phyloP scores from a whole-genome alignment of 202 grass and related monocot species.

The Dendrocalamus latiflorus region DNA sequence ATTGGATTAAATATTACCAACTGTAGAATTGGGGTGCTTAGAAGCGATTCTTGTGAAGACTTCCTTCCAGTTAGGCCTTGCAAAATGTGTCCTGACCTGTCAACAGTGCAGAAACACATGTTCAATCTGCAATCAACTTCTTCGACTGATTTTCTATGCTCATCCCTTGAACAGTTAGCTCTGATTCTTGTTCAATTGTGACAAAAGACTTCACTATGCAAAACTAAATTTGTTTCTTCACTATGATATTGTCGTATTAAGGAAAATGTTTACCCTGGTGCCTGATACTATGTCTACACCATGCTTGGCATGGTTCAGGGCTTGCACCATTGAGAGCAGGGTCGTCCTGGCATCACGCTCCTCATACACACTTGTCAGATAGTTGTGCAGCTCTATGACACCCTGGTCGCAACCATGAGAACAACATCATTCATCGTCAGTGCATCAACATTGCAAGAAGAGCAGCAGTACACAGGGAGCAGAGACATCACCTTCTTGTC shows the following conservation, averaged over 20 bases:
- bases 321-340: constrained; percentile 92
- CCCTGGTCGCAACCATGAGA: too few species aligned
- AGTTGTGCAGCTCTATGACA: constrained; percentile 97
- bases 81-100: too few species aligned
- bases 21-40: too few species aligned
- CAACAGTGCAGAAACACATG: background rate
- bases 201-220: background rate
- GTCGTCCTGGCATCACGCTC: constrained; percentile 95
- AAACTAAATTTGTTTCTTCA: background rate
- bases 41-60: too few species aligned
- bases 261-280: constrained; percentile 59
- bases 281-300: constrained; percentile 95
- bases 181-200: background rate
- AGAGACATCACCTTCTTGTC: constrained; percentile 75
- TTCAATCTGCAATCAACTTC: background rate
- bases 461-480: constrained; percentile 6
- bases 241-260: background rate
- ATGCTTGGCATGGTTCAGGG: constrained; percentile 88
- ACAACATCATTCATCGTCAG: constrained; percentile 5
- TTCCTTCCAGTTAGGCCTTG: too few species aligned
- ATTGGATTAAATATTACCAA: too few species aligned
- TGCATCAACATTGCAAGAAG: background rate
- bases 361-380: constrained; percentile 93
- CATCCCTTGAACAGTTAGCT: background rate
- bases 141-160: background rate